These are phyloP conservation scores for Amanita muscaria DNA, from an alignment of 768 basidiomycete species.

Conservation along the genomic window DNA sequence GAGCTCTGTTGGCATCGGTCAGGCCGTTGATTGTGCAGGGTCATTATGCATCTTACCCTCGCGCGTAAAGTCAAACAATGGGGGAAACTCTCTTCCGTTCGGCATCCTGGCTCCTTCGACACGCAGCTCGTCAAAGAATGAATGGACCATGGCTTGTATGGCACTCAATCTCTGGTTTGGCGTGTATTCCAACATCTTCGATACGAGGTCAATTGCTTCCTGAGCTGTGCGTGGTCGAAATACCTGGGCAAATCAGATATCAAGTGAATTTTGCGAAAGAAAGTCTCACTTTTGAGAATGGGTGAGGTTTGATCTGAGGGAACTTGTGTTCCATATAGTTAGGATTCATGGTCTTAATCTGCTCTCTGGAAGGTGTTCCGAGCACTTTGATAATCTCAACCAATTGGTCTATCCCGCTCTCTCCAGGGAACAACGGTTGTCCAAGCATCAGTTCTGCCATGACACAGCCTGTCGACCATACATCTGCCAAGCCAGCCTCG, in stretches of 20 bases:
- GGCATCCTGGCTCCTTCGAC: conserved; percentile 90
- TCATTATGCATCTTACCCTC: conserved; percentile 66
- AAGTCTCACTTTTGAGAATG: conserved; percentile 80
- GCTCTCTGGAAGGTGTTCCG: conserved; percentile 95
- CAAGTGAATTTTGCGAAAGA: conserved; percentile 5
- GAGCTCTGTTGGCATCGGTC: conserved; percentile 51
- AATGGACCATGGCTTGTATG: conserved; percentile 85
- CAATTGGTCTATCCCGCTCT: conserved; percentile 97
- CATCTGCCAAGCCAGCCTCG: conserved; percentile 44
- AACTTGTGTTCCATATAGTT: conserved; percentile 99
- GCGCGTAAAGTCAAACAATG: conserved; percentile 89
- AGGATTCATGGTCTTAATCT: conserved; percentile 99
- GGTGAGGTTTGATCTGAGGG: conserved; percentile 99
- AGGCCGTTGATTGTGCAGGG: conserved; percentile 1
- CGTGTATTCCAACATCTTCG: conserved; percentile 96
- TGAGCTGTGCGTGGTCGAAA: conserved; percentile 96
- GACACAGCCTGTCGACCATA: conserved; percentile 99
- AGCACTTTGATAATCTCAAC: conserved; percentile 99
- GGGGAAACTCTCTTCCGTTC: conserved; percentile 93
- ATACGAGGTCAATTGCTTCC: conserved; percentile 93
- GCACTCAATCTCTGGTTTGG: conserved; percentile 86
- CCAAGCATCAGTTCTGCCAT: conserved; percentile 99
- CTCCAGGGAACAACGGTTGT: conserved; percentile 97
- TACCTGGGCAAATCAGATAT: conserved; percentile 45
- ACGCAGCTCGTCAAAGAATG: conserved; percentile 96